phyloP scores from a whole-genome alignment of 1,284 basidiomycete genomes.

The Cystobasidium sp. region DNA sequence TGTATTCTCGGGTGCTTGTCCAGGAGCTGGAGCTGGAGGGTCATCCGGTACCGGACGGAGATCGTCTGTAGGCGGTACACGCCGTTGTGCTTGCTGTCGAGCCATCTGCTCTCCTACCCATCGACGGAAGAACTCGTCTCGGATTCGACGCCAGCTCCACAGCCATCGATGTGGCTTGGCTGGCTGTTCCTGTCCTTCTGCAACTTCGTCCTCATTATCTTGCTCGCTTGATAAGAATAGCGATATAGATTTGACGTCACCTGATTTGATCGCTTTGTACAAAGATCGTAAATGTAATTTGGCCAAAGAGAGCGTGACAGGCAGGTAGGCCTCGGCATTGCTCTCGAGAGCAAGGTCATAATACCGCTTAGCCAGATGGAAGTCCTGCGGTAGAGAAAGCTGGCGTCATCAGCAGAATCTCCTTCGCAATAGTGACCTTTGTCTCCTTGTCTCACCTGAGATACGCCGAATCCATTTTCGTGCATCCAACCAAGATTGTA shows the following conservation, averaged over 20 bases:
- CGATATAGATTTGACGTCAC: constrained; percentile 55
- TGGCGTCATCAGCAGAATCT: background rate
- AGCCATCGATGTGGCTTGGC: constrained; percentile 19
- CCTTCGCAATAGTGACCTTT: background rate
- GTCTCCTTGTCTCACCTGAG: constrained; percentile 64
- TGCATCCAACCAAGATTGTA: constrained; percentile 99
- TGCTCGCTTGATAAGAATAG: constrained; percentile 46
- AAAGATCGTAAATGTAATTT: constrained; percentile 83
- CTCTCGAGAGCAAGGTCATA: constrained; percentile 89
- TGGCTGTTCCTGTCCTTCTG: constrained; percentile 2
- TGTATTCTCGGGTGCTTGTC: constrained; percentile 10
- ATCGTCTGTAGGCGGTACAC: background rate
- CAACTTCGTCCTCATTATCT: constrained; percentile 22
- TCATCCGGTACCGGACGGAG: background rate
- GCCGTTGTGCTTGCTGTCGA: constrained; percentile 31
- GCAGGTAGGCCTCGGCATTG: constrained; percentile 84
- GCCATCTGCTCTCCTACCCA: constrained; percentile 42
- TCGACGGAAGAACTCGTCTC: constrained; percentile 39
- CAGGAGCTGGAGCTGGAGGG: constrained; percentile 27
- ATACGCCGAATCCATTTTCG: constrained; percentile 90
- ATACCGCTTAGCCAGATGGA: constrained; percentile 93
- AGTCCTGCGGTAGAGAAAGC: constrained; percentile 66
- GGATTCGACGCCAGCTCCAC: constrained; percentile 33
- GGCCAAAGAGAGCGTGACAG: constrained; percentile 77
- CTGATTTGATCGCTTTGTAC: constrained; percentile 77